These are phyloP conservation scores for Noccaea bulbosa DNA, from an alignment of 345 rosid genomes.

Conservation along the genomic window DNA sequence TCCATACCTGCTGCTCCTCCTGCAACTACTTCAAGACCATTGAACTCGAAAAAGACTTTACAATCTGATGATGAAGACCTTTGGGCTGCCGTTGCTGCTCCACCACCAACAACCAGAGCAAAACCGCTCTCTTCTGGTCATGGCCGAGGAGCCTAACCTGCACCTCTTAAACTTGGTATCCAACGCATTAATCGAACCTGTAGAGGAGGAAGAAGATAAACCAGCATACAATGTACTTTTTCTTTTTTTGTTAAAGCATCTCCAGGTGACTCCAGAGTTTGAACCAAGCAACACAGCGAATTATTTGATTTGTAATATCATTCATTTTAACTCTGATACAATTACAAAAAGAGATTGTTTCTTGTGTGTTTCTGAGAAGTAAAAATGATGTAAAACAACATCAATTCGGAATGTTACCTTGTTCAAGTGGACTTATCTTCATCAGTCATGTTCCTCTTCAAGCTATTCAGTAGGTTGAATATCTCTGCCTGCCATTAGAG, in stretches of 20 bases:
- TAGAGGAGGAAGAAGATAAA: no score
- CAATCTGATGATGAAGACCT: conserved; percentile 75
- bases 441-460: conserved; percentile 50
- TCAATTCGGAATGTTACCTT: not conserved
- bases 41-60: conserved; percentile 60
- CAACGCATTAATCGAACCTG: no score
- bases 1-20: conserved; percentile 90
- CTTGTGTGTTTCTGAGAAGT: conserved; percentile 28
- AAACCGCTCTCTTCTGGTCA: conserved; percentile 75
- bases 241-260: no score
- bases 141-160: conserved; percentile 77
- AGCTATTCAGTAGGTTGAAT: conserved; percentile 47
- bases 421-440: conserved; percentile 11
- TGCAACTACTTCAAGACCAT: conserved; percentile 63
- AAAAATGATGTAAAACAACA: conserved; percentile 37
- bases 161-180: no score
- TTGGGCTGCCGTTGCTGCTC: conserved; percentile 97
- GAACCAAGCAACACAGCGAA: conserved; percentile 27
- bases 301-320: conserved; percentile 58
- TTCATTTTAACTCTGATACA: conserved; percentile 46
- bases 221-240: no score
- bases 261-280: conserved; percentile 38
- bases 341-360: conserved; percentile 23
- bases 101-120: conserved; percentile 77
- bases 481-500: conserved; percentile 48